These are phyloP conservation scores for Neofusicoccum kwambonambiense DNA, from an alignment of 2,329 filamentous ascomycete species.

Conservation along the genomic window DNA sequence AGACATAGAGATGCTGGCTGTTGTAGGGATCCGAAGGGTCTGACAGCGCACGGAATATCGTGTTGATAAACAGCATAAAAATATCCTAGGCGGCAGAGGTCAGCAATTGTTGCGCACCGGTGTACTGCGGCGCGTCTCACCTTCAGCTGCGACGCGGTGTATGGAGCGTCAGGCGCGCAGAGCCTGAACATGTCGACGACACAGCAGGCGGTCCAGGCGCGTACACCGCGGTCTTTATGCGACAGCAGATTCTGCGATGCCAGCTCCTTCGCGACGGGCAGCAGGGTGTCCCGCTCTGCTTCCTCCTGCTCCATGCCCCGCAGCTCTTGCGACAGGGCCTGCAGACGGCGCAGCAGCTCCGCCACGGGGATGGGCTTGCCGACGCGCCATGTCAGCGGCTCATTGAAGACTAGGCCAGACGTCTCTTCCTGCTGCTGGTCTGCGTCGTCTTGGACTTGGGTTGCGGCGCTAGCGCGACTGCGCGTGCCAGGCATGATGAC, in stretches of 20 bases:
- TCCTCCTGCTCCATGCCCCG: slow-evolving; percentile 84
- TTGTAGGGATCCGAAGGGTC: slow-evolving; percentile 89
- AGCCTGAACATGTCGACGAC: slow-evolving; percentile 90
- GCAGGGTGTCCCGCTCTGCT: slow-evolving; percentile 77
- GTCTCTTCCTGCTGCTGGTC: slow-evolving; percentile 5
- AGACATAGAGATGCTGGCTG: slow-evolving; percentile 85
- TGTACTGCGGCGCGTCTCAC: slow-evolving; percentile 47
- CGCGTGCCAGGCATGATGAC: slow-evolving; percentile 27
- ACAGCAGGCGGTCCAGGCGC: slow-evolving; percentile 84
- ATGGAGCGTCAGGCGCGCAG: slow-evolving; percentile 92
- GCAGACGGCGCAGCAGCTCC: slow-evolving; percentile 78
- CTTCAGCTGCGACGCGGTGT: slow-evolving; percentile 86
- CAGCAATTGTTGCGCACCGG: slow-evolving; percentile 8
- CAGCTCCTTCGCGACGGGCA: slow-evolving; percentile 79
- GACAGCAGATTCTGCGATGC: slow-evolving; percentile 76
- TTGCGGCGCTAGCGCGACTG: slow-evolving; percentile 39
- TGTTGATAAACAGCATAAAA: slow-evolving; percentile 82
- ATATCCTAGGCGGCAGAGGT: slow-evolving; percentile 64
- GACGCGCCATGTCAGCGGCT: slow-evolving; percentile 85
- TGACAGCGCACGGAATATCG: slow-evolving; percentile 79
- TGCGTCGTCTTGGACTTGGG: slow-evolving; percentile 25
- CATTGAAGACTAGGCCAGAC: slow-evolving; percentile 69
- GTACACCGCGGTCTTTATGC: slow-evolving; percentile 92
- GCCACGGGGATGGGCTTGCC: slow-evolving; percentile 84
- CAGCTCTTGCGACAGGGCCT: slow-evolving; percentile 78